A percentile compares a stretch with the other conserved stretches of the same genome.
Conservation (phyloP, 2,329 filamentous ascomycete genomes). For the Stenocarpella maydis region DNA sequence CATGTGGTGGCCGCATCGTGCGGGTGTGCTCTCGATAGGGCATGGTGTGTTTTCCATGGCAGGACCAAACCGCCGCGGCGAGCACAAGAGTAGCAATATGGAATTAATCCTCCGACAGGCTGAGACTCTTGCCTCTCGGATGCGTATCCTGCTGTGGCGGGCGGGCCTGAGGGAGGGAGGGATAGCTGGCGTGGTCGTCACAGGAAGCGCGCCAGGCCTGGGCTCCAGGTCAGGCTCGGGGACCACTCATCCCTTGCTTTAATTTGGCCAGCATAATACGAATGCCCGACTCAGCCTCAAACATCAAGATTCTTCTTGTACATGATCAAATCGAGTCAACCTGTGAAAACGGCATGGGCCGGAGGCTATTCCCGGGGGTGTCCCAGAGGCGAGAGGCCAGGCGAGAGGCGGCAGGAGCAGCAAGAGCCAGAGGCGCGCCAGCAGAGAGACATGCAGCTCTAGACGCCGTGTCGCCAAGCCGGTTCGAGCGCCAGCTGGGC, state of each 20-base stretch:
- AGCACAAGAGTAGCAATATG: not conserved
- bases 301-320: constrained; percentile 15
- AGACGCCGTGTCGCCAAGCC: constrained; percentile 14
- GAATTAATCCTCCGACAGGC: constrained; percentile 1
- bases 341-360: constrained; percentile 21
- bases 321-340: constrained; percentile 7
- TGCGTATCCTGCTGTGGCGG: not conserved
- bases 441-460: constrained; percentile 35
- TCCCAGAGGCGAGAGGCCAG: constrained; percentile 1
- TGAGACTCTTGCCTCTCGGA: not conserved
- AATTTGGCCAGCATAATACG: constrained; percentile 27
- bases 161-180: constrained; percentile 9
- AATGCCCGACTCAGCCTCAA: constrained; percentile 27
- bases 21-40: not conserved
- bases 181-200: constrained; percentile 5
- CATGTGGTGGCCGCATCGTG: constrained; percentile 5
- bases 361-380: constrained; percentile 15
- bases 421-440: constrained; percentile 27
- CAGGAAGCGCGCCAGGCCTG: constrained; percentile 3
- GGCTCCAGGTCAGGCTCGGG: constrained; percentile 10
- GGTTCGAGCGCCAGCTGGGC: constrained; percentile 6
- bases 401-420: constrained; percentile 12
- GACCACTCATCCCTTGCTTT: constrained; percentile 27
- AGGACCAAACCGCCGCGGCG: not conserved
- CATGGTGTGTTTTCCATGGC: not conserved